These are phyloP conservation scores for Nigrospora oryzae DNA, from an alignment of 2,329 filamentous ascomycete species.

Conservation along the genomic window DNA sequence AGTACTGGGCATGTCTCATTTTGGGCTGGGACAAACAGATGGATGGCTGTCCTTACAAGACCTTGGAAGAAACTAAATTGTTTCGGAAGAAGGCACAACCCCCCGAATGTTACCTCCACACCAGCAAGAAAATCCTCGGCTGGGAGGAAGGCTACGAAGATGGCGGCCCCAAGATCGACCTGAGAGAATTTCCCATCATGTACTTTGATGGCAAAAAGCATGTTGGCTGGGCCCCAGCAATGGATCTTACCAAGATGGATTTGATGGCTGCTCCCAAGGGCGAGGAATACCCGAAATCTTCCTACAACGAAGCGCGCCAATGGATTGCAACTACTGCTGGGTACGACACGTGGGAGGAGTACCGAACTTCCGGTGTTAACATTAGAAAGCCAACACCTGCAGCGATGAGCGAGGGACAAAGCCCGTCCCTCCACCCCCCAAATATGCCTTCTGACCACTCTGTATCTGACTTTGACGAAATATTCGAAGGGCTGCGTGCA, in stretches of 20 bases:
- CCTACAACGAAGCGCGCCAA: neutral
- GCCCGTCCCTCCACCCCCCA: no score
- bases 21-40: slow-evolving; percentile 24
- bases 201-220: slow-evolving; percentile 23
- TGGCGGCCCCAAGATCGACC: slow-evolving; percentile 20
- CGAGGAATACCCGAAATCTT: neutral
- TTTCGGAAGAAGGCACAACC: slow-evolving; percentile 5
- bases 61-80: neutral
- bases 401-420: no score
- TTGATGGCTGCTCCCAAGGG: neutral
- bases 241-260: slow-evolving; percentile 10
- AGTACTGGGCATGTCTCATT: slow-evolving; percentile 25
- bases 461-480: no score
- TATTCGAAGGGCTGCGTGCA: no score
- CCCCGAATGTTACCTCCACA: slow-evolving; percentile 25
- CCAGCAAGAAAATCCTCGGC: slow-evolving; percentile 18
- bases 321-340: neutral
- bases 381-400: no score
- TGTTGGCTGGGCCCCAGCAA: slow-evolving; percentile 14
- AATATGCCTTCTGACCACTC: no score
- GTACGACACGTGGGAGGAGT: no score
- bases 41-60: neutral
- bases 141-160: slow-evolving; percentile 28
- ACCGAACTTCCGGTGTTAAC: no score
- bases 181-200: slow-evolving; percentile 29